Conservation (phyloP, 192 early-diverging fungal species). For the Thoreauomyces humboldtii region DNA sequence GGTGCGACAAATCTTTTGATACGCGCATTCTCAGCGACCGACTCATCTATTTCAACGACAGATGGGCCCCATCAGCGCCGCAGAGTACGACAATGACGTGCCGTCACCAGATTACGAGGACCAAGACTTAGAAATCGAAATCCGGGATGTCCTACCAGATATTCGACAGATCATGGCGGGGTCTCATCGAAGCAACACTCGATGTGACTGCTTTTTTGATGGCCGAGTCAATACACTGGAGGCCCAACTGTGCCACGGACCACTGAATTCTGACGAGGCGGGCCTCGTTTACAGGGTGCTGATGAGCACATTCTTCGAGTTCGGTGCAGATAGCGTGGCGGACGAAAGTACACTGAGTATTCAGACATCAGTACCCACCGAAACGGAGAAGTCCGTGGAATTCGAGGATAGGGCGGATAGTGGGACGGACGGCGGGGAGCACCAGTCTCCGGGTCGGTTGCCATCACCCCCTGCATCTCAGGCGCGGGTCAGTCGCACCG, state of each 20-base stretch:
- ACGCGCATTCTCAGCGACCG: not conserved
- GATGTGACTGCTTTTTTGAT: conserved; percentile 4
- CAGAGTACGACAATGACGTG: not conserved
- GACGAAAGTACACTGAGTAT: too few relatives aligned
- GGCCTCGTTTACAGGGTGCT: not conserved
- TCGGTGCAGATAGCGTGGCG: too few relatives aligned
- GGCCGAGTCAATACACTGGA: not conserved
- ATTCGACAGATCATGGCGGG: not conserved
- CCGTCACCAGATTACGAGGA: conserved; percentile 6
- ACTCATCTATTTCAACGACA: too few relatives aligned
- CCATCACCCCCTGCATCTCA: too few relatives aligned
- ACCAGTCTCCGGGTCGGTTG: too few relatives aligned
- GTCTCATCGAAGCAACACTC: not conserved
- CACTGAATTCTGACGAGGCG: not conserved
- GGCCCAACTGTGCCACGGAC: not conserved
- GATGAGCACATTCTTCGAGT: not conserved
- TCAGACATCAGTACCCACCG: too few relatives aligned
- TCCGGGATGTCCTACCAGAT: not conserved
- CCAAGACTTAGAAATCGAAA: not conserved
- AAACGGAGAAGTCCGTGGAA: too few relatives aligned
- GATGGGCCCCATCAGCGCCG: not conserved
- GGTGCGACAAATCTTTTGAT: conserved; percentile 1
- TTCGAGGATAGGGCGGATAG: too few relatives aligned
- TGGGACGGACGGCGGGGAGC: too few relatives aligned
- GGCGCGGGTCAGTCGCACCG: too few relatives aligned